Evolutionary conservation across 1,284 basidiomycete genomes (phyloP), one percentile per base, ranked within the genome.

Genomic region (Cutaneotrichosporon cavernicola): DNA sequence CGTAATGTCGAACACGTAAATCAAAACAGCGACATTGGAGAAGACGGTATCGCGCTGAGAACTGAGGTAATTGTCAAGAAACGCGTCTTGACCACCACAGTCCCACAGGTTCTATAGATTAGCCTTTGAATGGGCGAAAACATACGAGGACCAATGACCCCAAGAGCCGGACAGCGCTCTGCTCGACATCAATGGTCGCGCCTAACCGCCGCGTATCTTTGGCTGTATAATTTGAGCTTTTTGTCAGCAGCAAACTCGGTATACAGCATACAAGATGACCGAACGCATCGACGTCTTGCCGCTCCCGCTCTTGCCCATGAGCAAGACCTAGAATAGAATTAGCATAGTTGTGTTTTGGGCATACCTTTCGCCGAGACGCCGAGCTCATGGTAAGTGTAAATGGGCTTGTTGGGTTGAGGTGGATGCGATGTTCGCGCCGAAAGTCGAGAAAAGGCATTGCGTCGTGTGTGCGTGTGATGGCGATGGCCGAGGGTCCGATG

Each of bases 1-100:
- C 72, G 92, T 91, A 53, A 96, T 88, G 77, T 99, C 96, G 68
- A 99, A 98, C 10, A 99, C 97, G 80, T 99, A 99, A 74, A 99
- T 98, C 76, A 99, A 86, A 49, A 97, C 92, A 13, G 93, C 94
- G 63, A 97, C 96, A 73, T 95, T 90, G 72, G 90, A 88, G 82
- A 99, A 99, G 70, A 98, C 94, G 51, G 91, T 94, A 38, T 89
- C 86, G 67, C 91, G 89, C 77, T 97, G 92, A 0, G 90, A 88
- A 46, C 89, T 88, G 67, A 98, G 88, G 81, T 97, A 99, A 56
- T 90, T 91, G 79, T 97, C 94, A 88, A 98, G 94, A 84, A 97
- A 99, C 16, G 92, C 88, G 73, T 97, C 93, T 82, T 99, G 97
- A 5, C 96, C 96, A 56, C 96, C 96, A 72, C 96, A 98, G 81